phyloP scores from a whole-genome alignment of 2,329 filamentous ascomycete genomes.

The Pseudofabraea citricarpa region DNA sequence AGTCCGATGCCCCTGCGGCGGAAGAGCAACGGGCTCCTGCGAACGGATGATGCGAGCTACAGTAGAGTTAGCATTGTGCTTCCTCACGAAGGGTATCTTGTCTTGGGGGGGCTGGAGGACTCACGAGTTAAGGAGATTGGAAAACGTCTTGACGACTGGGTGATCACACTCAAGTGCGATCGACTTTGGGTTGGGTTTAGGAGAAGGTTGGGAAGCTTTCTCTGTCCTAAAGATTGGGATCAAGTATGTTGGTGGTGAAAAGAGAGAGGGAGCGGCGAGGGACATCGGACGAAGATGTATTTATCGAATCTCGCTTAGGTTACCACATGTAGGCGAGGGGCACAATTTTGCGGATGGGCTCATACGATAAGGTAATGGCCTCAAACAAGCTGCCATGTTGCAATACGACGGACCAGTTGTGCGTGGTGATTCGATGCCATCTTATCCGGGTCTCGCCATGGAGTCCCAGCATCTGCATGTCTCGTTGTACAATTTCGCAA shows the following conservation, averaged over 20 bases:
- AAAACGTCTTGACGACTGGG: constrained; percentile 87
- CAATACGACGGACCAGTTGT: too few relatives aligned
- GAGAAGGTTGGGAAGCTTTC: constrained; percentile 6
- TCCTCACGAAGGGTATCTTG: neutral
- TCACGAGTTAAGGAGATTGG: constrained; percentile 96
- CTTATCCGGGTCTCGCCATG: neutral
- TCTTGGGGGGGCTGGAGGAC: constrained; percentile 27
- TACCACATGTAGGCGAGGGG: constrained; percentile 1
- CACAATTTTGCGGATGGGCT: neutral
- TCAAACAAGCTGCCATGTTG: too few relatives aligned
- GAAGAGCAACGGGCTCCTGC: constrained; percentile 93
- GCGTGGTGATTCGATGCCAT: neutral
- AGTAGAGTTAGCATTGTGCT: constrained; percentile 9
- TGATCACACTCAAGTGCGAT: constrained; percentile 30
- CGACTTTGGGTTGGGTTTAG: constrained; percentile 7
- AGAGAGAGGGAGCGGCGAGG: constrained; percentile 5
- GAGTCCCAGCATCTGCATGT: neutral
- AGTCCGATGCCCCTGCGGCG: constrained; percentile 76
- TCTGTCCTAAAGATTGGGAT: neutral
- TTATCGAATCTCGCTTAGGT: neutral
- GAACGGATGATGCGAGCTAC: constrained; percentile 89
- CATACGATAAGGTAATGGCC: constrained; percentile 1
- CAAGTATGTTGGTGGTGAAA: constrained; percentile 2
- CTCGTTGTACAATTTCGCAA: too few relatives aligned
- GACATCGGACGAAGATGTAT: constrained; percentile 1